Conservation (phyloP, 2,329 filamentous ascomycete species). For the Fusarium ramigenum region DNA sequence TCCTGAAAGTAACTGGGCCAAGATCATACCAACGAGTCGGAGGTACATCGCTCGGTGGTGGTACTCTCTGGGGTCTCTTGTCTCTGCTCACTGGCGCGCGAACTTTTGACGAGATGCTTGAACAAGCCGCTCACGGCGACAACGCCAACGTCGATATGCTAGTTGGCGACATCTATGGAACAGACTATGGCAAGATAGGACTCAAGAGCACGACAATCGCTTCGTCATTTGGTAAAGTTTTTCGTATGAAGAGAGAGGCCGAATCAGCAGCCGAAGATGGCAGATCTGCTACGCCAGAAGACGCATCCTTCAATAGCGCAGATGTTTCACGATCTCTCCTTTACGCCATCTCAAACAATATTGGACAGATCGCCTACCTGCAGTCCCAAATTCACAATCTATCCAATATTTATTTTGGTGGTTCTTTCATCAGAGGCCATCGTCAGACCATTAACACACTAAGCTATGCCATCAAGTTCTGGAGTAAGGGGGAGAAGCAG, state of each 20-base stretch:
- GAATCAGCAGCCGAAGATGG: slow-evolving; percentile 82
- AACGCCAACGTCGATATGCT: slow-evolving; percentile 95
- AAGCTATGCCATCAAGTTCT: slow-evolving; percentile 96
- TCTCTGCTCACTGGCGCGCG: slow-evolving; percentile 91
- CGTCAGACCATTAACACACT: slow-evolving; percentile 98
- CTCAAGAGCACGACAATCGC: slow-evolving; percentile 96
- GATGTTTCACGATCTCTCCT: slow-evolving; percentile 92
- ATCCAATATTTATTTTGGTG: slow-evolving; percentile 95
- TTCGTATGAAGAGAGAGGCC: slow-evolving; percentile 87
- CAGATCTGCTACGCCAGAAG: slow-evolving; percentile 61
- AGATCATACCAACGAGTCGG: slow-evolving; percentile 89
- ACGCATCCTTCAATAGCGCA: slow-evolving; percentile 71
- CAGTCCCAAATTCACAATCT: slow-evolving; percentile 94
- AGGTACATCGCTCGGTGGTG: slow-evolving; percentile 92
- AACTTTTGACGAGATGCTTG: slow-evolving; percentile 98
- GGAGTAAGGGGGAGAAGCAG: slow-evolving; percentile 92
- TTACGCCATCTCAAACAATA: slow-evolving; percentile 97
- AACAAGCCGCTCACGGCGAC: slow-evolving; percentile 88
- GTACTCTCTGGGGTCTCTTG: slow-evolving; percentile 96
- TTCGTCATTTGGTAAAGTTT: slow-evolving; percentile 95
- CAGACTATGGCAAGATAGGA: slow-evolving; percentile 95
- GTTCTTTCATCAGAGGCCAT: slow-evolving; percentile 95
- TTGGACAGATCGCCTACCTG: slow-evolving; percentile 97
- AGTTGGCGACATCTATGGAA: slow-evolving; percentile 97
- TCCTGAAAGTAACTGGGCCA: slow-evolving; percentile 95